Percentiles rank a stretch among this genome's conserved stretches.
These are phyloP conservation scores for Colletotrichum aenigma DNA, from an alignment of 2,329 filamentous ascomycete species.

Conservation along the genomic window DNA sequence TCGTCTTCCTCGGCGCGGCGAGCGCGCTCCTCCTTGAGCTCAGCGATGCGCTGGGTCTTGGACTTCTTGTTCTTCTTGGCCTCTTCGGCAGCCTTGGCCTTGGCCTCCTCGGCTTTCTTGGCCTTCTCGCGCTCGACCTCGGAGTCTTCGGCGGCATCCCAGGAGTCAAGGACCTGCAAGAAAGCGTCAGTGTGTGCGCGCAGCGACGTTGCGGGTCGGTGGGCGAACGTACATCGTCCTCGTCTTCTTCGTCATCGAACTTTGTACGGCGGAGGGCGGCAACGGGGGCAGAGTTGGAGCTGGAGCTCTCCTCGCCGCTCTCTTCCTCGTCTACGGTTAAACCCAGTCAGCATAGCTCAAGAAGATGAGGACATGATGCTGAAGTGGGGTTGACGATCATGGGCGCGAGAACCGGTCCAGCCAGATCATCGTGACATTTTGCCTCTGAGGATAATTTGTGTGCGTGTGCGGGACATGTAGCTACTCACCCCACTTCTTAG, in stretches of 20 bases:
- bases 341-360: not conserved
- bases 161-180: conserved; percentile 84
- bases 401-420: not conserved
- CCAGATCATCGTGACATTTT: conserved; percentile 19
- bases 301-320: conserved; percentile 39
- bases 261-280: conserved; percentile 53
- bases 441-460: conserved; percentile 11
- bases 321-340: conserved; percentile 40
- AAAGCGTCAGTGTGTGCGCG: not conserved
- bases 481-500: conserved; percentile 48
- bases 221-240: conserved; percentile 71
- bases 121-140: conserved; percentile 96
- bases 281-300: conserved; percentile 40
- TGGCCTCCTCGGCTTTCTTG: conserved; percentile 82
- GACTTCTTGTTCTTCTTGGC: conserved; percentile 90
- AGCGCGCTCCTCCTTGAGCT: conserved; percentile 69
- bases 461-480: conserved; percentile 17
- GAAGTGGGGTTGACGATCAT: not conserved
- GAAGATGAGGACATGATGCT: not conserved
- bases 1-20: conserved; percentile 49
- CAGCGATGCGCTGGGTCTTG: conserved; percentile 84
- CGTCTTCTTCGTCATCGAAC: conserved; percentile 91
- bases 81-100: conserved; percentile 87
- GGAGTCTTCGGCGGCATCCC: conserved; percentile 96
- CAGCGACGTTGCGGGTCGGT: not conserved